These are phyloP conservation scores for Candida suzukii DNA, from an alignment of 805 yeast species.

Conservation along the genomic window DNA sequence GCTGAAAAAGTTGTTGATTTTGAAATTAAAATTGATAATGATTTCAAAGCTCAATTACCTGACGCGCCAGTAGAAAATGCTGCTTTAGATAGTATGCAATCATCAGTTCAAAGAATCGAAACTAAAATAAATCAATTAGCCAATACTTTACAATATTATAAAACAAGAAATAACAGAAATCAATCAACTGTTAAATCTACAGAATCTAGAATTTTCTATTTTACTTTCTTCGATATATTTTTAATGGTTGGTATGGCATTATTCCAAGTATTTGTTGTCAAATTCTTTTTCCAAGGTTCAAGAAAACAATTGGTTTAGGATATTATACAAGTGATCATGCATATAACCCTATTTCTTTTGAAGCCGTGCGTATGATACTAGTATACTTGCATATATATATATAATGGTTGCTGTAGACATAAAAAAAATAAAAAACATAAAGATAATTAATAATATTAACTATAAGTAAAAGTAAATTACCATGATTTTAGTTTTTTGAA, in stretches of 20 bases:
- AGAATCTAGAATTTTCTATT: constrained; percentile 53
- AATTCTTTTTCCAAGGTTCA: constrained; percentile 64
- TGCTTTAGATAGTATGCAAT: constrained; percentile 49
- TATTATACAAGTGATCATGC: too few relatives aligned
- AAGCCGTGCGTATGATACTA: too few relatives aligned
- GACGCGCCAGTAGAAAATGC: constrained; percentile 45
- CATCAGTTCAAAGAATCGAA: constrained; percentile 52
- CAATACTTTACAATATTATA: constrained; percentile 69
- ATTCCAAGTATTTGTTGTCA: constrained; percentile 61
- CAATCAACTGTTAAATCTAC: constrained; percentile 72
- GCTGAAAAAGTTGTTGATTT: constrained; percentile 82
- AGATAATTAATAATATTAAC: too few relatives aligned
- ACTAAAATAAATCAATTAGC: constrained; percentile 48
- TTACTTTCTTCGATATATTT: constrained; percentile 57
- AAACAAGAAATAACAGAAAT: constrained; percentile 85
- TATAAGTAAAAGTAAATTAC: too few relatives aligned
- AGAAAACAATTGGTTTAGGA: constrained; percentile 55
- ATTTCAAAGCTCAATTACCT: constrained; percentile 59
- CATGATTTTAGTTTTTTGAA: too few relatives aligned
- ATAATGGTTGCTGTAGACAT: too few relatives aligned
- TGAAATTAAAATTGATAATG: constrained; percentile 56
- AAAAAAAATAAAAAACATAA: too few relatives aligned
- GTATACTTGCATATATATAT: too few relatives aligned
- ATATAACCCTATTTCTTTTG: too few relatives aligned
- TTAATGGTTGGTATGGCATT: constrained; percentile 65